phyloP scores from a whole-genome alignment of 768 basidiomycete species.

The Postia placenta region DNA sequence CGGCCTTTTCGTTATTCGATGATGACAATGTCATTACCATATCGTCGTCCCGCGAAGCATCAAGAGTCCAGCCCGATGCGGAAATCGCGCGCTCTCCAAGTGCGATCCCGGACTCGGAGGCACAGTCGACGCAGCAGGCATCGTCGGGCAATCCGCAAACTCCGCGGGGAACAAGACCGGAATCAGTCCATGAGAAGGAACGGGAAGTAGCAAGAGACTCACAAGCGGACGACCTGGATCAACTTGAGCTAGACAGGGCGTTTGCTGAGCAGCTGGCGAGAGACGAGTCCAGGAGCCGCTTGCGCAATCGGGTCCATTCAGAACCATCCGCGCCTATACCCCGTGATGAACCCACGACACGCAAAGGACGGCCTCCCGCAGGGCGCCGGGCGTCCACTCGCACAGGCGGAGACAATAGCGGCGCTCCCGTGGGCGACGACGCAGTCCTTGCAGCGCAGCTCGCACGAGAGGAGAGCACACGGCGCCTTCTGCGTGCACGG shows the following conservation, averaged over 20 bases:
- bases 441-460: slow-evolving; percentile 24
- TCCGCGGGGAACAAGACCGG: too few species aligned
- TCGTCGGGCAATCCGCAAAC: neutral
- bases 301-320: neutral
- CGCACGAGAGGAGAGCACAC: slow-evolving; percentile 21
- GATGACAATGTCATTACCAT: slow-evolving; percentile 22
- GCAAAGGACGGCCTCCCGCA: neutral
- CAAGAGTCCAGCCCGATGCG: neutral
- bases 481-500: slow-evolving; percentile 25
- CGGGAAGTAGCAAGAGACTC: too few species aligned
- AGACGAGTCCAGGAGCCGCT: neutral
- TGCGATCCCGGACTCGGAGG: neutral
- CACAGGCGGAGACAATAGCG: slow-evolving; percentile 4
- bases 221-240: slow-evolving; percentile 4
- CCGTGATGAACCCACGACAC: neutral
- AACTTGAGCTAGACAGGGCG: slow-evolving; percentile 6
- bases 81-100: neutral
- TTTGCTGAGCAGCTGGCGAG: neutral
- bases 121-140: neutral
- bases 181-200: too few species aligned
- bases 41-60: neutral
- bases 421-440: slow-evolving; percentile 8
- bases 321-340: neutral
- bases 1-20: slow-evolving; percentile 23
- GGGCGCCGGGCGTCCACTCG: neutral